Evolutionary conservation across 2,329 filamentous ascomycete genomes (phyloP).

Genomic region (Exophiala lecanii-corni): DNA sequence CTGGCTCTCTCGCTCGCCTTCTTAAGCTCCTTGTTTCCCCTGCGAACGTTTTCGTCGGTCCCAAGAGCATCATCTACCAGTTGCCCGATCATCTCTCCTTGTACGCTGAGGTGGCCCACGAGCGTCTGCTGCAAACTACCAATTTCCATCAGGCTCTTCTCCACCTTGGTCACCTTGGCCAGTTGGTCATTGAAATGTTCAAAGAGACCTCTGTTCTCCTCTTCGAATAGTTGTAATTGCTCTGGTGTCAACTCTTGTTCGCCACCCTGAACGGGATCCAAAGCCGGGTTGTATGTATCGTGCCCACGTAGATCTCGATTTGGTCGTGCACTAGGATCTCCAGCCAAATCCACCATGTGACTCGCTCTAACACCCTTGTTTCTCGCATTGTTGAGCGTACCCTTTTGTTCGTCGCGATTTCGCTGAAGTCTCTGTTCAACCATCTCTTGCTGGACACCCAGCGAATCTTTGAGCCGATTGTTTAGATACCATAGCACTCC

Average conservation of each 20-base stretch:
- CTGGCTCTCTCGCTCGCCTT: conserved; percentile 69
- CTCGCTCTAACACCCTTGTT: conserved; percentile 29
- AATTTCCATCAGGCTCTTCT: conserved; percentile 88
- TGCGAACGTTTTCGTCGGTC: conserved; percentile 80
- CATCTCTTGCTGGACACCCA: conserved; percentile 78
- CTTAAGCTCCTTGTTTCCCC: conserved; percentile 87
- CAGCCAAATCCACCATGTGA: not conserved
- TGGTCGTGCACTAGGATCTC: conserved; percentile 1
- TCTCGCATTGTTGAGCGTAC: conserved; percentile 66
- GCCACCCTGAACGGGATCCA: conserved; percentile 29
- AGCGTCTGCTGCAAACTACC: conserved; percentile 86
- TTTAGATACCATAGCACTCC: conserved; percentile 79
- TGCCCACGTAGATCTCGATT: conserved; percentile 22
- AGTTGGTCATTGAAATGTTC: conserved; percentile 91
- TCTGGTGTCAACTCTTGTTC: conserved; percentile 64
- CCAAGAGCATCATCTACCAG: conserved; percentile 76
- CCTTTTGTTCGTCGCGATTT: conserved; percentile 85
- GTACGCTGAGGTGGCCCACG: conserved; percentile 75
- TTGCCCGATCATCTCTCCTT: conserved; percentile 84
- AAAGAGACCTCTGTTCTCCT: conserved; percentile 88
- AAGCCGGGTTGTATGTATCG: conserved; percentile 25
- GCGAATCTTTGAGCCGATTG: conserved; percentile 68
- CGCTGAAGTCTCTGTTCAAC: conserved; percentile 83
- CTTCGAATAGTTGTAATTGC: conserved; percentile 87
- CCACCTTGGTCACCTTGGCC: conserved; percentile 87